Conservation (phyloP, 495 filamentous ascomycete genomes). For the Neurospora sp. region DNA sequence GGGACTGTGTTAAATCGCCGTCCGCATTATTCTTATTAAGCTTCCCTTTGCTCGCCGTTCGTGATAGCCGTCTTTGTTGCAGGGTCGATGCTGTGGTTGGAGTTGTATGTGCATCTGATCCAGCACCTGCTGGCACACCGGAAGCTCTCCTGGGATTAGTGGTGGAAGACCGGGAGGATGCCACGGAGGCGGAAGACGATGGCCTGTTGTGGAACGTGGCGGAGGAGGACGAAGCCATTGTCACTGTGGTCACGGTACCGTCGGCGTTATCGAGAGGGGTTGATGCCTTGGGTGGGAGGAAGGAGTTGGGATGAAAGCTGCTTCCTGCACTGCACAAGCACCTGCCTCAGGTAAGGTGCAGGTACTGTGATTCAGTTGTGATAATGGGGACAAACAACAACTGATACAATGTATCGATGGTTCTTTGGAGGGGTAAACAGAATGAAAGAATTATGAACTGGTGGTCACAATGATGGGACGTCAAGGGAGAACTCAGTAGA, state of each 20-base stretch:
- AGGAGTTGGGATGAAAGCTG: neutral
- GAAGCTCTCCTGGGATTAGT: neutral
- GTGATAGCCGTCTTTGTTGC: constrained; percentile 8
- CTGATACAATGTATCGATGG: neutral
- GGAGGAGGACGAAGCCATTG: neutral
- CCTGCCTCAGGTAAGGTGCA: neutral
- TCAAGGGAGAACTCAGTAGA: neutral
- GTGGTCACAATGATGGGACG: neutral
- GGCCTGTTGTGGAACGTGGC: neutral
- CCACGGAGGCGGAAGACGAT: neutral
- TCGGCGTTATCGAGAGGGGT: neutral
- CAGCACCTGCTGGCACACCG: neutral
- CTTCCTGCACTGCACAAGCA: neutral
- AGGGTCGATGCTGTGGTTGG: neutral
- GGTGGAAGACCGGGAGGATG: neutral
- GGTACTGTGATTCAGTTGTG: neutral
- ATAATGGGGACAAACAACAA: neutral
- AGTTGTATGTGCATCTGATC: neutral
- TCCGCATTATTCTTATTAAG: constrained; percentile 3
- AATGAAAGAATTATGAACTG: neutral
- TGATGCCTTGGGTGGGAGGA: neutral
- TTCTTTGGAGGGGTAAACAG: neutral
- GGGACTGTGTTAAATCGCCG: constrained; percentile 27
- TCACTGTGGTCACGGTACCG: neutral
- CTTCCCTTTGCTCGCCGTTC: neutral